Percentiles rank a stretch among this genome's conserved stretches.
phyloP scores from a whole-genome alignment of 2,329 filamentous ascomycete genomes.

The Colletotrichum eremochloae region DNA sequence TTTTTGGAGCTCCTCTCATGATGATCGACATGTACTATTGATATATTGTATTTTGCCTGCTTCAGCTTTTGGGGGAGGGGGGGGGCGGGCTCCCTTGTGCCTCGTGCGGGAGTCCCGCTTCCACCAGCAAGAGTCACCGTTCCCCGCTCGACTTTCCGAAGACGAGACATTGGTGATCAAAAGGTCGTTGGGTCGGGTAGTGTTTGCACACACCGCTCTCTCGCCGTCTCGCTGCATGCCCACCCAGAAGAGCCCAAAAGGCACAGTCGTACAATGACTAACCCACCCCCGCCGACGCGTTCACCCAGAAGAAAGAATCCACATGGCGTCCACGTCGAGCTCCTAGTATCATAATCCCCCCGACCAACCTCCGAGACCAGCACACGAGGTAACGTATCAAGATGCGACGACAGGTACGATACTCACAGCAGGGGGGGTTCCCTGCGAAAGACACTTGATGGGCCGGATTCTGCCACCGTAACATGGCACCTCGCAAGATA shows the following conservation, averaged over 20 bases:
- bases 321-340: no score
- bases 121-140: background rate
- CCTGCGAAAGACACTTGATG: background rate
- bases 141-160: background rate
- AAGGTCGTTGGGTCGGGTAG: no score
- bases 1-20: background rate
- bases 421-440: background rate
- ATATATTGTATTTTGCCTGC: background rate
- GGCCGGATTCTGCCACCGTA: background rate
- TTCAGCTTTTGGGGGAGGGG: background rate
- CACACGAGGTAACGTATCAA: background rate
- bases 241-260: background rate
- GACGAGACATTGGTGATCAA: background rate
- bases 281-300: background rate
- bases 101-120: background rate
- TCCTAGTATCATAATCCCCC: no score
- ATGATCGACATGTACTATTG: background rate
- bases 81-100: background rate
- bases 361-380: background rate
- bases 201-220: no score
- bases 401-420: background rate
- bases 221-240: background rate
- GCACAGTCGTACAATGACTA: background rate
- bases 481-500: background rate
- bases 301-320: no score